Conservation (phyloP, 2,329 filamentous ascomycete genomes). For the Emergomyces orientalis region DNA sequence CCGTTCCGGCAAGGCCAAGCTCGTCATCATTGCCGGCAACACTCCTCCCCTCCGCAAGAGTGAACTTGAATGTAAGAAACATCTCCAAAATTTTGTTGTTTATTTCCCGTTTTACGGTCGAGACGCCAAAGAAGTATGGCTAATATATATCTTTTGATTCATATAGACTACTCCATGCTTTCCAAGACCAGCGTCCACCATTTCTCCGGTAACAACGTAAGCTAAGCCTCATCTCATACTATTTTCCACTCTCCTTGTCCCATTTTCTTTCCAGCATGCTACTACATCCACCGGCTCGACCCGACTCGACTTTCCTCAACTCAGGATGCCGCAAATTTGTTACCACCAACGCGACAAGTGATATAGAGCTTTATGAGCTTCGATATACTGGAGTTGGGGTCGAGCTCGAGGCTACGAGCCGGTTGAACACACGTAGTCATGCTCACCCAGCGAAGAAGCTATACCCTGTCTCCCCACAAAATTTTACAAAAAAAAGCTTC, state of each 20-base stretch:
- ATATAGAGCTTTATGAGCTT: background rate
- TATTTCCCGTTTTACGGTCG: background rate
- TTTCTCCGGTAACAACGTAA: conserved; percentile 98
- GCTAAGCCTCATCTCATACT: conserved; percentile 36
- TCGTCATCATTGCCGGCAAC: conserved; percentile 92
- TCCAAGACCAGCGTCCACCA: conserved; percentile 94
- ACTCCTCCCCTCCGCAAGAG: conserved; percentile 96
- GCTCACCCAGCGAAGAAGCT: conserved; percentile 85
- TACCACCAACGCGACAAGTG: background rate
- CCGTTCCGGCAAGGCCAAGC: conserved; percentile 94
- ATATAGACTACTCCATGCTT: conserved; percentile 67
- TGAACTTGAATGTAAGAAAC: conserved; percentile 68
- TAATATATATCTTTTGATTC: conserved; percentile 1
- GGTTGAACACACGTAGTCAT: background rate
- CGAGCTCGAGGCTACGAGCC: background rate
- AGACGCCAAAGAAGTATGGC: background rate
- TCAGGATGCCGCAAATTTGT: background rate
- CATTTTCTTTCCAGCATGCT: background rate
- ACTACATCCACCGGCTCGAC: background rate
- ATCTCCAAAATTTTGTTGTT: conserved; percentile 18
- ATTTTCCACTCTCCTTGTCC: background rate
- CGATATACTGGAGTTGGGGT: background rate
- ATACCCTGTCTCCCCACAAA: conserved; percentile 22
- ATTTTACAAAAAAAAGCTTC: conserved; percentile 51
- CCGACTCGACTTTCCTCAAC: background rate